Base-by-base conservation (phyloP, 1,284 basidiomycete genomes). In the Rhodotorula sp. region DNA sequence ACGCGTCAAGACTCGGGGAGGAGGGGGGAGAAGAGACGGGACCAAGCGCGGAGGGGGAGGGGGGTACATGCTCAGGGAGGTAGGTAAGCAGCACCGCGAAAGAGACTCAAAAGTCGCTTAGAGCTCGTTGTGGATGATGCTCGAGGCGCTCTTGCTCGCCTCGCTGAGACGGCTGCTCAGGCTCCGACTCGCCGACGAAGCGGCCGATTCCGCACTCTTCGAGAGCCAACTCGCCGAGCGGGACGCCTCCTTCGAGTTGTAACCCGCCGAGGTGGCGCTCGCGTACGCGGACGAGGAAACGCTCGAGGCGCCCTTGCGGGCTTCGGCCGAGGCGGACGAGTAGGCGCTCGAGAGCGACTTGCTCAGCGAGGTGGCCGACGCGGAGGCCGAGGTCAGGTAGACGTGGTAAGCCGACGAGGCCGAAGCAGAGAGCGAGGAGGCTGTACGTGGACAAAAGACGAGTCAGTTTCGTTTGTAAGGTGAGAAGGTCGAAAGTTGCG, bases 141-240 rank as follows among this genome's bases (percentile, higher is more conserved):
- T 52, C 48, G 65, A 69, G 3, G 67, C 72, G 10, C 57, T 61
- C 63, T 70, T 73, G 34, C 54, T 59, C 29, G 61, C 67, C 54
- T 60, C 64, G 46, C 64, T 62, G 48, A 73, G 68, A 18, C 39
- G 39, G 31, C 23, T 26, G 46, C 29, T 29, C 23, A 62, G 26
- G 23, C 46, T 51, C 7, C 60, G 21, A 15, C 54, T 58, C 20
- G 73, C 72, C 26, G 67, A 69, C 14, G 67, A 67, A 21, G 67
- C 71, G 16, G 70, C 68, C 18, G 65, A 56, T 43, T 62, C 62
- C 31, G 77, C 77, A 23, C 65, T 67, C 61, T 77, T 77, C 56
- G 64, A 66, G 39, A 73, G 51, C 12, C 31, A 43, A 10, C 66
- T 70, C 7, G 75, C 74, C 46, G 29, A 15, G 16, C 68, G 47